These are phyloP conservation scores for Aristolochia fimbriata DNA, from an alignment of 164 flowering plant species.

Conservation along the genomic window DNA sequence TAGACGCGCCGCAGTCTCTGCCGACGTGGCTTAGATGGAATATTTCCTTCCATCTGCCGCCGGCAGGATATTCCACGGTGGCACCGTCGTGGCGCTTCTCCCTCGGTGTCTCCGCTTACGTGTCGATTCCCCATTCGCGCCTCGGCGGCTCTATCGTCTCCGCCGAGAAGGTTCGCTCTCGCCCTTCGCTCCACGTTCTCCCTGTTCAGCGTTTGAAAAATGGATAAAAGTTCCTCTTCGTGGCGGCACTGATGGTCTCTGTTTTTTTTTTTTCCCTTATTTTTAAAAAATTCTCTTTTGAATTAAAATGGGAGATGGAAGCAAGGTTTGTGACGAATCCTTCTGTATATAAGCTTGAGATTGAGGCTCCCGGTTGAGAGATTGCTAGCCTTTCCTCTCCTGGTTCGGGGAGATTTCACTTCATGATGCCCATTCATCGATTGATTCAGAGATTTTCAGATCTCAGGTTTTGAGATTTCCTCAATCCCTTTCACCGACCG, in stretches of 20 bases:
- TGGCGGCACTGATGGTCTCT: background rate
- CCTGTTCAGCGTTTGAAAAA: background rate
- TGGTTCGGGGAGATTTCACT: no score
- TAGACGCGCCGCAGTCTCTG: conserved; percentile 8
- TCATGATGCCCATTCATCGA: no score
- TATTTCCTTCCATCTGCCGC: conserved; percentile 2
- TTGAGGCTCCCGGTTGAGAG: no score
- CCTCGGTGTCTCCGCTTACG: background rate
- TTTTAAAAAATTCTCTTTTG: background rate
- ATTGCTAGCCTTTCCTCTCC: no score
- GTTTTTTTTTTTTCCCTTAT: background rate
- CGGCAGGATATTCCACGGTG: conserved; percentile 12
- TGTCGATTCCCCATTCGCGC: background rate
- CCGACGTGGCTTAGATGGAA: conserved; percentile 14
- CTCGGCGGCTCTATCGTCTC: background rate
- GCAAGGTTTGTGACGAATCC: no score
- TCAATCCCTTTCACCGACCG: no score
- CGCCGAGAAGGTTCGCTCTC: background rate
- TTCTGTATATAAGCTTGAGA: no score
- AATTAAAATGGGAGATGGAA: background rate
- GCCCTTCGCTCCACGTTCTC: background rate
- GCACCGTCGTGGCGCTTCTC: background rate
- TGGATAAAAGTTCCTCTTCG: background rate
- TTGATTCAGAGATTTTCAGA: no score
- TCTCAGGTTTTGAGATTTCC: no score